phyloP scores from a whole-genome alignment of 768 basidiomycete species.

The Candolleomyces efflorescens region DNA sequence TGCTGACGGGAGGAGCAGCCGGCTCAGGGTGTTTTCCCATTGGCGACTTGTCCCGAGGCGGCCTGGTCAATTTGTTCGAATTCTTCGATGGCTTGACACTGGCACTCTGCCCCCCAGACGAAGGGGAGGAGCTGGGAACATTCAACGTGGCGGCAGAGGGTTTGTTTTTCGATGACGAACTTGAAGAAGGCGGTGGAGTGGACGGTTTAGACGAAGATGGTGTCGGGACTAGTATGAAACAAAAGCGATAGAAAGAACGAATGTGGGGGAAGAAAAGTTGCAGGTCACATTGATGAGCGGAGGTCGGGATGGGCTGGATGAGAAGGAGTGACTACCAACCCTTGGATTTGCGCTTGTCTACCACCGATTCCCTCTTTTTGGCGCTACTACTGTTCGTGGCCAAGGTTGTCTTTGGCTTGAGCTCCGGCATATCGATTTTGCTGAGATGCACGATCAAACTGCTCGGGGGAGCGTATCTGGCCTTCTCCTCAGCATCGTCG shows the following conservation, averaged over 20 bases:
- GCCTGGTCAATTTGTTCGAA: slow-evolving; percentile 19
- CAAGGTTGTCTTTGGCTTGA: slow-evolving; percentile 47
- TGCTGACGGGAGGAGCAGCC: neutral
- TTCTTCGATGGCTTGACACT: neutral
- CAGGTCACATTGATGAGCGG: neutral
- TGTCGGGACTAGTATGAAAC: no score
- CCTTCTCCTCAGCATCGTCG: slow-evolving; percentile 43
- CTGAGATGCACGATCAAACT: slow-evolving; percentile 72
- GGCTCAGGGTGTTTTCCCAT: neutral
- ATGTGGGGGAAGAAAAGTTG: slow-evolving; percentile 9
- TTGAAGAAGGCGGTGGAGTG: no score
- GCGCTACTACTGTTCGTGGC: neutral
- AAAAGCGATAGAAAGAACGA: no score
- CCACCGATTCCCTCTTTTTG: neutral
- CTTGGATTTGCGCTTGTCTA: slow-evolving; percentile 22
- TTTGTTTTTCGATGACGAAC: no score
- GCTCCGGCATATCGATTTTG: slow-evolving; percentile 85
- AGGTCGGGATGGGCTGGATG: slow-evolving; percentile 17
- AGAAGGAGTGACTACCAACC: slow-evolving; percentile 43
- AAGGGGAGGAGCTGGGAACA: slow-evolving; percentile 1
- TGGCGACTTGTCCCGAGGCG: slow-evolving; percentile 5
- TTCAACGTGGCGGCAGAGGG: slow-evolving; percentile 5
- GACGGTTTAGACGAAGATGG: no score
- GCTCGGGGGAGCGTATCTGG: slow-evolving; percentile 61
- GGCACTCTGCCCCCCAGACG: slow-evolving; percentile 7